Base-by-base conservation (phyloP, 1,284 basidiomycete genomes). In the Cerrena zonata region DNA sequence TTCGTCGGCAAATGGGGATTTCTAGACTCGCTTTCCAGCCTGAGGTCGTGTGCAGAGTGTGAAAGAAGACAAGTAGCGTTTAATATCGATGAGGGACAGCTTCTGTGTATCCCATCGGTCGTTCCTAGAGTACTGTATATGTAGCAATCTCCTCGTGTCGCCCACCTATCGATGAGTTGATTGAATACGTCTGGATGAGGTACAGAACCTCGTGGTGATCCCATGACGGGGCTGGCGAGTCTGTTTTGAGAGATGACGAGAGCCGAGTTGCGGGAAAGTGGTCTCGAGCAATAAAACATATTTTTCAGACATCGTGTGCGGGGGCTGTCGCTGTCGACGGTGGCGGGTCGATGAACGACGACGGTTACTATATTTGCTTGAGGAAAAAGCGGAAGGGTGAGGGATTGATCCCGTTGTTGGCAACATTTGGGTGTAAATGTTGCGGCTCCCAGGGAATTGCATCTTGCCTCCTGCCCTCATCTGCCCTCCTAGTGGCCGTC, bases 401-500 rank as follows among this genome's bases (percentile, higher is more conserved):
- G 30, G 30, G 30, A 7, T 7, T 15, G 30, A 34, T 34, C 30
- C 7, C n/a, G n/a, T n/a, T n/a, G n/a, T n/a, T n/a, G n/a, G n/a
- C n/a, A n/a, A n/a, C n/a, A 34, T 34, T 34, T 34, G 15, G 30
- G 30, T 15, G 30, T 7, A 34, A 7, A 7, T 15, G 30, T 7
- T 15, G 15, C 30, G 30, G 7, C n/a, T n/a, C n/a, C n/a, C n/a
- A n/a, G n/a, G 30, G 15, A 15, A 34, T 15, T 34, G 30, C 7
- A 7, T 34, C 30, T 7, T 7, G 30, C 30, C 30, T 34, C 30
- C 7, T 15, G 7, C 30, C 15, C 30, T 7, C 30, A 34, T 15
- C 30, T 34, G 5, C 23, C 21, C 50, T 49, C 45, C 54, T 47
- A 58, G 58, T 52, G 59, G 56, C 56, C 53, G 56, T 57, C 57